Conservation (phyloP, 2,329 filamentous ascomycete genomes). For the Metarhizium humberi region DNA sequence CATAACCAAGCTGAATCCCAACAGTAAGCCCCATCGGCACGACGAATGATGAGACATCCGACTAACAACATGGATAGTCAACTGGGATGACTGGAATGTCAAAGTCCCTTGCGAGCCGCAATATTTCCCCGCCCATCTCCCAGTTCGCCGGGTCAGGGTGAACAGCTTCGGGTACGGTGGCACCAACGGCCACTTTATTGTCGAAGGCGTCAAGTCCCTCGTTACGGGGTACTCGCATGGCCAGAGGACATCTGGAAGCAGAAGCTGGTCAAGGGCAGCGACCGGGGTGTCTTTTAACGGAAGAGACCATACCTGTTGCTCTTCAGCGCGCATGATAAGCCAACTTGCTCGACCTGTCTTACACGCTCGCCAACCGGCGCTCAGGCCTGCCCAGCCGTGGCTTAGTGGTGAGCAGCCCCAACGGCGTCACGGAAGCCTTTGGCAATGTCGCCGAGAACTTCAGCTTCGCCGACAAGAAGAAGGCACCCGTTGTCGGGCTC, state of each 20-base stretch:
- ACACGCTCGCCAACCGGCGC: slow-evolving; percentile 2
- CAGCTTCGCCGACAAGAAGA: background rate
- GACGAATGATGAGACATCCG: no score
- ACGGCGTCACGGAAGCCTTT: background rate
- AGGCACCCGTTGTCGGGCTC: background rate
- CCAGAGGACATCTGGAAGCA: background rate
- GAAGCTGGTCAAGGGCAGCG: no score
- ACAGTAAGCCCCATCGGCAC: background rate
- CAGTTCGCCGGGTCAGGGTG: background rate
- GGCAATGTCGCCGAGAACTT: background rate
- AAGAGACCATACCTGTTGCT: background rate
- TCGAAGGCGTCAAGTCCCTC: slow-evolving; percentile 2
- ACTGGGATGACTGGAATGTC: background rate
- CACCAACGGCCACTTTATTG: slow-evolving; percentile 6
- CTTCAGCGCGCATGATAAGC: slow-evolving; percentile 5
- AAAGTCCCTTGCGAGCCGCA: background rate
- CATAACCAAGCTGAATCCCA: slow-evolving; percentile 2
- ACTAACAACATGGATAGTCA: background rate
- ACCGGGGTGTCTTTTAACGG: no score
- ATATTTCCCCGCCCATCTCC: background rate
- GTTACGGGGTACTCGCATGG: background rate
- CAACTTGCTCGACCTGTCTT: background rate
- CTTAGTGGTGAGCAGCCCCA: background rate
- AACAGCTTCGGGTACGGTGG: slow-evolving; percentile 6
- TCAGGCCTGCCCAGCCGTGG: background rate